Percentiles rank a stretch among this genome's conserved stretches.
Conservation (phyloP, 2,329 filamentous ascomycete genomes). For the Teratosphaeria viscida region DNA sequence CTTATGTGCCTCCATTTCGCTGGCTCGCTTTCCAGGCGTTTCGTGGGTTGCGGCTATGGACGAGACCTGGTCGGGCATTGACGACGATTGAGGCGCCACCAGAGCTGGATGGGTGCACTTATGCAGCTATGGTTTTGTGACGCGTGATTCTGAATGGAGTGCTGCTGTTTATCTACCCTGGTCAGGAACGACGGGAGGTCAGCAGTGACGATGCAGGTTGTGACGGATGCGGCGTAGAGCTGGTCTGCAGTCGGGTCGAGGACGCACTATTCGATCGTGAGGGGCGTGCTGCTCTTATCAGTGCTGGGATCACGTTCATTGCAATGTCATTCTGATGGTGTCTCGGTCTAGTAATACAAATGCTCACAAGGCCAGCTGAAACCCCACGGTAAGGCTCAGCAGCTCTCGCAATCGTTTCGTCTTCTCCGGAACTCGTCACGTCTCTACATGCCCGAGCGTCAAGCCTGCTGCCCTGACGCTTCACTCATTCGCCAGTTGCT, state of each 20-base stretch:
- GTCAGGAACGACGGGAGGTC: neutral
- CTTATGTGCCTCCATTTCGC: too few relatives aligned
- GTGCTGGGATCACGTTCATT: neutral
- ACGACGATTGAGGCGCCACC: too few relatives aligned
- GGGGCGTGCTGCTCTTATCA: neutral
- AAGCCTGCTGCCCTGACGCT: neutral
- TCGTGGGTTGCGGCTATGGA: too few relatives aligned
- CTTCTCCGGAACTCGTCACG: too few relatives aligned
- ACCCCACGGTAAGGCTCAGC: neutral
- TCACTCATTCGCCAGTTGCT: neutral
- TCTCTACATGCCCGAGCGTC: too few relatives aligned
- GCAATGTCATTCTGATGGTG: neutral
- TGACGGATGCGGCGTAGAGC: neutral
- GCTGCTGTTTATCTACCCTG: too few relatives aligned
- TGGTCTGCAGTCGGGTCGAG: neutral
- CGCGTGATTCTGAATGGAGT: too few relatives aligned
- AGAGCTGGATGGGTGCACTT: too few relatives aligned
- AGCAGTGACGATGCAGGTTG: neutral
- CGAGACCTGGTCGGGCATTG: too few relatives aligned
- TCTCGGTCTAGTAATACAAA: neutral
- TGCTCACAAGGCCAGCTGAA: neutral
- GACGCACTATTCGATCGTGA: neutral
- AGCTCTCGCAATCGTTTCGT: neutral
- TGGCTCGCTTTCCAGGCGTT: too few relatives aligned
- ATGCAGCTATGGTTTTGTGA: too few relatives aligned